Evolutionary conservation across 805 yeast species (phyloP).

Genomic region (Brettanomyces nanus): DNA sequence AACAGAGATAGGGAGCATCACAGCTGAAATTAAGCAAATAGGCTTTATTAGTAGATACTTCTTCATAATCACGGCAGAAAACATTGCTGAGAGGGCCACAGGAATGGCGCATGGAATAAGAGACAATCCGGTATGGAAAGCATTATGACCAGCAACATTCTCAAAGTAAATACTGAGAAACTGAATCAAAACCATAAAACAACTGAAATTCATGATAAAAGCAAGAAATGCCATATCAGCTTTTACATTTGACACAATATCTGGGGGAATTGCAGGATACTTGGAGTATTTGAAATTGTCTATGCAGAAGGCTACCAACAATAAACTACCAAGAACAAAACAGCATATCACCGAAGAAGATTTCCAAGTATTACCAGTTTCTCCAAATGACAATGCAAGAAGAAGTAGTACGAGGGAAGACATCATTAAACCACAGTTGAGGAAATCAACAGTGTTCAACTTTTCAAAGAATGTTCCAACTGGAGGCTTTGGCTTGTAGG

Average conservation of each 20-base stretch:
- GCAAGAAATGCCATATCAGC: constrained; percentile 29
- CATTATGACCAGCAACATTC: constrained; percentile 31
- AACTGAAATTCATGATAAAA: constrained; percentile 29
- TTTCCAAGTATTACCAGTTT: constrained; percentile 44
- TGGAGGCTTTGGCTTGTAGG: constrained; percentile 5
- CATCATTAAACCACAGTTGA: constrained; percentile 37
- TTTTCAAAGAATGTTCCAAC: constrained; percentile 21
- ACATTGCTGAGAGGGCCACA: constrained; percentile 31
- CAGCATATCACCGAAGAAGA: constrained; percentile 45
- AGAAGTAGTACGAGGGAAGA: constrained; percentile 38
- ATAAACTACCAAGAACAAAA: constrained; percentile 37
- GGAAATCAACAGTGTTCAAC: constrained; percentile 35
- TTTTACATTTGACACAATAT: constrained; percentile 23
- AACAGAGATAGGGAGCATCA: constrained; percentile 32
- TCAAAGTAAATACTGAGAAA: constrained; percentile 43
- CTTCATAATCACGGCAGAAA: constrained; percentile 31
- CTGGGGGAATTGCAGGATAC: constrained; percentile 11
- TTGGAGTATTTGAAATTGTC: constrained; percentile 5
- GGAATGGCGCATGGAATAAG: constrained; percentile 35
- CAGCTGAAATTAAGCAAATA: constrained; percentile 28
- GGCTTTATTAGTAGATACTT: constrained; percentile 35
- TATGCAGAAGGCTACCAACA: constrained; percentile 26
- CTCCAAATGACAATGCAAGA: constrained; percentile 52
- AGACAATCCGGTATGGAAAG: constrained; percentile 39
- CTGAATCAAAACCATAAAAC: constrained; percentile 31